Evolutionary conservation across 1,139 yeast species (phyloP), one percentile per base, ranked within the genome.

Genomic region (Williopsis jadinii): DNA sequence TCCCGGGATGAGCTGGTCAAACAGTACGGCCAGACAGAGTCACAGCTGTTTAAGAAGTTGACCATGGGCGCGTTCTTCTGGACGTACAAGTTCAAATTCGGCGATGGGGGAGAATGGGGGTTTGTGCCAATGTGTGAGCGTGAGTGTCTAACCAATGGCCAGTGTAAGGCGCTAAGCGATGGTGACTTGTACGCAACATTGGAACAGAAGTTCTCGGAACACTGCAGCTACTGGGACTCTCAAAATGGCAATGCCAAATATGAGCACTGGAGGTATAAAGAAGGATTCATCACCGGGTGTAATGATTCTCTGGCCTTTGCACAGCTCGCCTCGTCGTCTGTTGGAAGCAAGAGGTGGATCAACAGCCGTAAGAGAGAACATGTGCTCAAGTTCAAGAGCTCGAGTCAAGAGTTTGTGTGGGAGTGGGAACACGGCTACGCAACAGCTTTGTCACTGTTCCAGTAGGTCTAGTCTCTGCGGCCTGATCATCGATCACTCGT

Each of bases 101-200:
- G 97, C 2, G 83, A 82, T 55, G 97, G 97, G 33, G 97, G 97
- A 10, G 96, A 87, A 64, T 90, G 97, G 97, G 97, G 92, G 42
- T 81, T 86, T 61, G 71, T 74, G 35, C 86, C 88, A 36, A 85
- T 85, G 92, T 65, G 75, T 27, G 77, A 82, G 28, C 66, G 67
- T 43, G 90, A 90, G 0, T 78, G 81, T 9, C 64, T 87, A 9
- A 39, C 37, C 6, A 24, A 12, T 37, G 24, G 15, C 48, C 49
- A 19, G 52, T 52, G 10, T 41, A 8, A 30, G 9, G 19, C 19
- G 8, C 14, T 3, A 11, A 27, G 62, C 26, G 65, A 69, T 36
- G 61, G 66, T 11, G 71, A 67, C 26, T 69, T 74, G 43, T 67
- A 74, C n/a, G 63, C 64, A 19, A 52, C 54, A 9, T 60, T 75